Evolutionary conservation across 2,329 filamentous ascomycete species (phyloP).

Genomic region (Rhynchosporium graminicola): DNA sequence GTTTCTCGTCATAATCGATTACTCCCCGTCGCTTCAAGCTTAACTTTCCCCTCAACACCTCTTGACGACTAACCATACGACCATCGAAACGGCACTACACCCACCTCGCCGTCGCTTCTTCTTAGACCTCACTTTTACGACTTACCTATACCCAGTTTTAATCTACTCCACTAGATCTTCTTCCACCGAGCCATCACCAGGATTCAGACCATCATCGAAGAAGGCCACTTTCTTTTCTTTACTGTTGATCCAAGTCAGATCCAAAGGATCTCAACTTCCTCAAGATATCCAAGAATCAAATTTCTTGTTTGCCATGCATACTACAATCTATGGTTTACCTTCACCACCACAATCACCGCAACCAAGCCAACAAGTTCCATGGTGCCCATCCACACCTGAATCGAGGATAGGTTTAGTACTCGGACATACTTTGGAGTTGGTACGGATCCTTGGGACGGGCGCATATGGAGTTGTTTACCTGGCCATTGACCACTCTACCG

Average conservation of each 20-base stretch:
- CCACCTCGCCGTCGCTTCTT: conserved; percentile 26
- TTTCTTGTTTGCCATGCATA: conserved; percentile 38
- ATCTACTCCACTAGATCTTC: conserved; percentile 6
- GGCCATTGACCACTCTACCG: conserved; percentile 71
- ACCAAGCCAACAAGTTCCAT: conserved; percentile 20
- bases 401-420: conserved; percentile 83
- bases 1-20: too few relatives aligned
- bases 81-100: not conserved
- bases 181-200: conserved; percentile 12
- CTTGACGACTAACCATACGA: too few relatives aligned
- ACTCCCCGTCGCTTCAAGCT: too few relatives aligned
- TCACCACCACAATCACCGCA: conserved; percentile 36
- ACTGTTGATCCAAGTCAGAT: conserved; percentile 27
- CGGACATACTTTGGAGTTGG: conserved; percentile 69
- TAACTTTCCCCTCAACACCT: too few relatives aligned
- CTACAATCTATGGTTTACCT: conserved; percentile 28
- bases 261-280: conserved; percentile 23
- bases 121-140: conserved; percentile 24
- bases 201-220: conserved; percentile 16
- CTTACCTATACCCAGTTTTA: conserved; percentile 20
- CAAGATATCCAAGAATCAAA: conserved; percentile 26
- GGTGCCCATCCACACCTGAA: conserved; percentile 59
- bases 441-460: conserved; percentile 83
- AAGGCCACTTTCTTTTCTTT: conserved; percentile 33
- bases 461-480: conserved; percentile 97